Evolutionary conservation across 805 yeast genomes (phyloP), one percentile per base, ranked within the genome.

Genomic region (Ogataea corticis): DNA sequence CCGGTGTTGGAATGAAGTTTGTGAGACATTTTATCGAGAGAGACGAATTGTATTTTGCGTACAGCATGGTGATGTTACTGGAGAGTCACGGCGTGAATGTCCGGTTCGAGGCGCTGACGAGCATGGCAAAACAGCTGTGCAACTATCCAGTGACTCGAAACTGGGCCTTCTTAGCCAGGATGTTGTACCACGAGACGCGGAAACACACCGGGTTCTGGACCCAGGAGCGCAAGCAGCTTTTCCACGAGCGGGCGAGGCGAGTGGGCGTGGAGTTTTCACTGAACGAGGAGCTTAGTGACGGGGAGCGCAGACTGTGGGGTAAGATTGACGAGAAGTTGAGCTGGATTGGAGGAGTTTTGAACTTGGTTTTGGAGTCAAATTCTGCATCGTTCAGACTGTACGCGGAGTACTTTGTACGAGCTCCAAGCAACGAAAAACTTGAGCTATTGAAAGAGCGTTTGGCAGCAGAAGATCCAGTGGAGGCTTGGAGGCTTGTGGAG

Each of bases 171-270:
- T 13, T 42, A 7, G 31, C 18, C 13, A 18, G 32, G 18, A 25
- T 38, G 4, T 10, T 42, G 7, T 37, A 42, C 27, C 11, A 12
- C 16, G 38, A 31, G 38, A 36, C 41, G 25, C 12, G 27, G 27
- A 21, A 29, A 18, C 31, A 37, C 28, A 31, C 33, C 10, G 46
- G 46, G 18, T 36, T 36, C 14, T 42, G 46, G 46, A 28, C 30
- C 12, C 31, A 29, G 14, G 18, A 31, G 18, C 6, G 23, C 4
- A 30, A 15, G 17, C 12, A 4, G 4, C 23, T 21, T 21, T 21
- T 37, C 21, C 17, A 16, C 7, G 21, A 28, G 18, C 15, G 12
- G 33, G 41, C 41, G n/a, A 29, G 19, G 14, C n/a, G 19, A 6
- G 13, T n/a, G 3, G 41, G 41, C 25, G 16, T 13, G 12, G 27